These are phyloP conservation scores for Lentinus brumalis DNA, from an alignment of 768 basidiomycete species.

Conservation along the genomic window DNA sequence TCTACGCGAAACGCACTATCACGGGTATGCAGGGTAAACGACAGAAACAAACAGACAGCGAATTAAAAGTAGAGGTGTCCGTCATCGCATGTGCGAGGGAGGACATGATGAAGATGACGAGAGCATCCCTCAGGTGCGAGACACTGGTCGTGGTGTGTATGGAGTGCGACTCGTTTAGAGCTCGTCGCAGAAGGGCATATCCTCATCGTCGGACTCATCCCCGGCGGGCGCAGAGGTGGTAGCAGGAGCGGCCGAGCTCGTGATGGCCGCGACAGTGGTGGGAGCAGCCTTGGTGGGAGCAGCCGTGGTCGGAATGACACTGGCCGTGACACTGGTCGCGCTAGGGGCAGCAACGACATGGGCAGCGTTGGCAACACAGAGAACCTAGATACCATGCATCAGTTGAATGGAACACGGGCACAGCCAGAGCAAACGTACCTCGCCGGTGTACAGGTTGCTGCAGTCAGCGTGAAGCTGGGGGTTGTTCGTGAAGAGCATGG, in stretches of 20 bases:
- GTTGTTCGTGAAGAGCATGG: conserved; percentile 68
- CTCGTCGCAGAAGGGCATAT: conserved; percentile 57
- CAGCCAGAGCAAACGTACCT: conserved; percentile 47
- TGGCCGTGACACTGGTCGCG: conserved; percentile 1
- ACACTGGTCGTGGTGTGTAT: neutral
- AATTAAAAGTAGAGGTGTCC: neutral
- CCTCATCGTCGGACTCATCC: conserved; percentile 38
- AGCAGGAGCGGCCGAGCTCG: conserved; percentile 32
- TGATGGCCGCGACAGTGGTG: conserved; percentile 25
- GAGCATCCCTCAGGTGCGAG: neutral
- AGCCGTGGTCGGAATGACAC: conserved; percentile 27
- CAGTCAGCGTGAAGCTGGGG: conserved; percentile 63
- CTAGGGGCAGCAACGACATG: conserved; percentile 41
- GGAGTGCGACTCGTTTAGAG: conserved; percentile 30
- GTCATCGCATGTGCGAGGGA: neutral
- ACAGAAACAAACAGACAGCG: conserved; percentile 1
- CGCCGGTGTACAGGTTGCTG: conserved; percentile 72
- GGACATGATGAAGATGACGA: neutral
- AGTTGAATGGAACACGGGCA: conserved; percentile 2
- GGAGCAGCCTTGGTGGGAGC: conserved; percentile 17
- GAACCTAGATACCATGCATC: conserved; percentile 38
- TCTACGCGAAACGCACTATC: conserved; percentile 11
- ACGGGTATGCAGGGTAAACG: conserved; percentile 8
- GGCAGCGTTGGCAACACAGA: conserved; percentile 50
- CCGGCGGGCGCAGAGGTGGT: conserved; percentile 15